These are phyloP conservation scores for Penicillium hordei DNA, from an alignment of 2,329 filamentous ascomycete species.

Conservation along the genomic window DNA sequence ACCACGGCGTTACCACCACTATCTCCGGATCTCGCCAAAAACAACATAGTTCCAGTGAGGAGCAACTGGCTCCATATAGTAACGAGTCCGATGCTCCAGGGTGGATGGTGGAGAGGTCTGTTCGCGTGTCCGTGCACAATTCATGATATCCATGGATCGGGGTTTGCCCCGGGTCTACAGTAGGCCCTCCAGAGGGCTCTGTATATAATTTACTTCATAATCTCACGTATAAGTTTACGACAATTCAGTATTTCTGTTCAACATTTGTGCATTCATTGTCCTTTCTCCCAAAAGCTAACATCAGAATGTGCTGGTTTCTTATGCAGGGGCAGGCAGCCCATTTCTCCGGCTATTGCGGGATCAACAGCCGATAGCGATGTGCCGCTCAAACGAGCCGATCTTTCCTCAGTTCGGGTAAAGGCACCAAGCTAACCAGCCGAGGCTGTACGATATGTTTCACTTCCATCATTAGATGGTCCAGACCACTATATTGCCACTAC, in stretches of 20 bases:
- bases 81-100: not conserved
- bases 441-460: no score
- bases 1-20: conserved; percentile 26
- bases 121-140: conserved; percentile 23
- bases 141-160: not conserved
- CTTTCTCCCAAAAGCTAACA: not conserved
- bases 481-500: not conserved
- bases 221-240: not conserved
- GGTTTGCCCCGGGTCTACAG: no score
- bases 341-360: not conserved
- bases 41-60: conserved; percentile 23
- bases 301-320: not conserved
- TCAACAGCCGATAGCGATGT: not conserved
- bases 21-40: conserved; percentile 19
- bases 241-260: not conserved
- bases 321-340: not conserved
- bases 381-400: not conserved
- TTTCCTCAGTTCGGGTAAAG: no score
- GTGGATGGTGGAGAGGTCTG: conserved; percentile 25
- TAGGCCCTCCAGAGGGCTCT: no score
- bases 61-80: conserved; percentile 17
- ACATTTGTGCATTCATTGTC: not conserved
- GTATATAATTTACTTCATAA: not conserved
- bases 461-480: not conserved
- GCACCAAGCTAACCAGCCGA: no score